Percentiles rank a stretch among this genome's conserved stretches.
These are phyloP conservation scores for Pleurotus citrinopileatus DNA, from an alignment of 768 basidiomycete species.

Conservation along the genomic window DNA sequence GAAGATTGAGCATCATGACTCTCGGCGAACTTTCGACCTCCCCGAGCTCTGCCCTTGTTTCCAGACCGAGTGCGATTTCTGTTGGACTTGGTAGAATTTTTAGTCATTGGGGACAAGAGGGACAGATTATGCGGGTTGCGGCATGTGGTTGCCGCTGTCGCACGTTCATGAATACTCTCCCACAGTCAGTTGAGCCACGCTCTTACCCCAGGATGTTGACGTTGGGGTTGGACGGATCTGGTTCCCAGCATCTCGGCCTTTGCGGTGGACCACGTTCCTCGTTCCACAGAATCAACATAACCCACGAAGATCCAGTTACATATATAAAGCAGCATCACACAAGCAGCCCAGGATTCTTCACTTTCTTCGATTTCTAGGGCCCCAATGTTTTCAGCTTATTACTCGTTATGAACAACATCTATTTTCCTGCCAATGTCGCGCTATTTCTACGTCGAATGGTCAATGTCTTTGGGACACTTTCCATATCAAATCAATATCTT, in stretches of 20 bases:
- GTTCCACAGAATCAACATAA: not conserved
- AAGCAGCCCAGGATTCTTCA: not conserved
- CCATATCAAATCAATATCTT: constrained; percentile 65
- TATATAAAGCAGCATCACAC: not conserved
- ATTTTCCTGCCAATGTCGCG: constrained; percentile 58
- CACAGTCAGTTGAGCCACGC: no score
- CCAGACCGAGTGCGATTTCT: not conserved
- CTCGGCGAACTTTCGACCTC: not conserved
- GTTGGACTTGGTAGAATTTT: not conserved
- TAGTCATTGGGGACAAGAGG: not conserved
- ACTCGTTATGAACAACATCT: constrained; percentile 36
- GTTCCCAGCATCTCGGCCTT: not conserved
- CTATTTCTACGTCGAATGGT: constrained; percentile 62
- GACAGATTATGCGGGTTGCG: no score
- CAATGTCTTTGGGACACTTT: constrained; percentile 67
- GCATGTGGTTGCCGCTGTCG: no score
- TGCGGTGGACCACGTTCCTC: not conserved
- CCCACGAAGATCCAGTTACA: no score
- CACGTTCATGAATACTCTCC: no score
- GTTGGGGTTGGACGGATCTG: no score
- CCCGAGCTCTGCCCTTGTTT: not conserved
- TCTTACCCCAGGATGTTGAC: not conserved
- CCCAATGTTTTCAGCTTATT: not conserved
- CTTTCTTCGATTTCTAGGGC: not conserved
- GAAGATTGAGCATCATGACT: not conserved